A percentile compares a stretch with the other conserved stretches of the same genome.
Conservation (phyloP, 306 rosid genomes). For the Trifolium repens region DNA sequence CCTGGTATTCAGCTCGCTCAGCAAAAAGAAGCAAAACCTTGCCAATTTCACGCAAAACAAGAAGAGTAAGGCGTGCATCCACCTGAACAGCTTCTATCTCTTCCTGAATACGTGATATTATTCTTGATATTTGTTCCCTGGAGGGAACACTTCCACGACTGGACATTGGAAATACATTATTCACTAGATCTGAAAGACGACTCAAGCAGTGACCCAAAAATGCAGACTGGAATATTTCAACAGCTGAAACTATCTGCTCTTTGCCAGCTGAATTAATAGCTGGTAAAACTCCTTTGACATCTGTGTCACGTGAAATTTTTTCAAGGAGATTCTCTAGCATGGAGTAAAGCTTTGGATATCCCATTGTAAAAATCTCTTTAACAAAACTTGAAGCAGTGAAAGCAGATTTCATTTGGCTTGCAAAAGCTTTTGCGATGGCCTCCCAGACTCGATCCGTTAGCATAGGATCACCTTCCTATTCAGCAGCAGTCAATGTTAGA, state of each 20-base stretch:
- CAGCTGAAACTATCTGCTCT: slow-evolving; percentile 77
- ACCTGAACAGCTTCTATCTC: slow-evolving; percentile 95
- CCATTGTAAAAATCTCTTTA: slow-evolving; percentile 89
- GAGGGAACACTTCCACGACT: slow-evolving; percentile 96
- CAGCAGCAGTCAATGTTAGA: slow-evolving; percentile 44
- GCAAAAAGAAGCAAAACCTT: slow-evolving; percentile 87
- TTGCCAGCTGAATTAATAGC: slow-evolving; percentile 84
- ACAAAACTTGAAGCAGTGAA: slow-evolving; percentile 98
- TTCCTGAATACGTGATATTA: slow-evolving; percentile 84
- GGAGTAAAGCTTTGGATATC: slow-evolving; percentile 90
- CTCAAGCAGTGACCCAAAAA: slow-evolving; percentile 88
- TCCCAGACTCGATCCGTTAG: slow-evolving; percentile 93
- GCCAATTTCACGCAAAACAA: slow-evolving; percentile 94
- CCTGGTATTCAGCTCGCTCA: slow-evolving; percentile 92
- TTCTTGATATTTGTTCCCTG: slow-evolving; percentile 85
- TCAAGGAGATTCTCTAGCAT: slow-evolving; percentile 96
- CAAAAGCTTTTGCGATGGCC: slow-evolving; percentile 90
- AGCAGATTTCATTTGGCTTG: slow-evolving; percentile 95
- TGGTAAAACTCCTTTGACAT: slow-evolving; percentile 90
- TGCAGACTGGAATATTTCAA: slow-evolving; percentile 92
- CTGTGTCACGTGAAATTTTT: slow-evolving; percentile 90
- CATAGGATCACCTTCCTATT: slow-evolving; percentile 91
- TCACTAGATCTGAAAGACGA: slow-evolving; percentile 96
- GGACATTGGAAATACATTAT: slow-evolving; percentile 86
- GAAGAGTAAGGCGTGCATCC: slow-evolving; percentile 95